Base-by-base conservation (phyloP, 768 basidiomycete species). In the Rhizopogon roseolus region DNA sequence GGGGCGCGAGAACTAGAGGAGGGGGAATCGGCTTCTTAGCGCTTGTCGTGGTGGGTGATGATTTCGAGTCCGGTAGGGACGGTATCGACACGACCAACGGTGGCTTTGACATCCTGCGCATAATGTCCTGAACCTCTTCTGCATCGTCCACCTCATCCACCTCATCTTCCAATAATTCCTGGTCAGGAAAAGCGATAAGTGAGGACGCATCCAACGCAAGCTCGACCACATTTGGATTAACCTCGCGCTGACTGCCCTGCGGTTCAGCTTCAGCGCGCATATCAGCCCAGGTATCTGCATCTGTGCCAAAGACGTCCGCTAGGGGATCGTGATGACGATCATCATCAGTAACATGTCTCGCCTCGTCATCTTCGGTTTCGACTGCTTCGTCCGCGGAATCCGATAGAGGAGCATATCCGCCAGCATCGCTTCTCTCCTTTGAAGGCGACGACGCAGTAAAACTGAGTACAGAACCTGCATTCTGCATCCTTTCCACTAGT, bases 221-320 rank as follows among this genome's bases (percentile, higher is more conserved):
- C 22, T 81, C 66, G 39, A 81, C 76, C 39, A 81, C 65, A 56
- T 83, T 75, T 1, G 79, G 77, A 61, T 80, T 73, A 34, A 54
- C 43, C 57, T 54, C 59, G 66, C 61, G 55, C 66, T 59, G 60
- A 50, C 52, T 41, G 54, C 54, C 57, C 56, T 60, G 66, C 28
- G 62, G 64, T 54, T 75, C 67, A 39, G 71, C 62, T 54, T 75
- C 67, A 39, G 71, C 62, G 49, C 64, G 81, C 46, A 86, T 73
- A 49, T 80, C 80, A 54, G 73, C 71, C 84, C 85, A 85, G 1
- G 80, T 77, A 57, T 85, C 80, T 56, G 73, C 80, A 64, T 86
- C 85, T n/a, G 76, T 76, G 43, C 85, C 83, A 68, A 86, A 86
- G 6, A 86, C 75, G 57, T 86, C 83, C 8, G 67, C 73, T 27